A percentile compares a stretch with the other conserved stretches of the same genome.
phyloP scores from a whole-genome alignment of 805 yeast species.

The Cyberlindnera mississippiensis region DNA sequence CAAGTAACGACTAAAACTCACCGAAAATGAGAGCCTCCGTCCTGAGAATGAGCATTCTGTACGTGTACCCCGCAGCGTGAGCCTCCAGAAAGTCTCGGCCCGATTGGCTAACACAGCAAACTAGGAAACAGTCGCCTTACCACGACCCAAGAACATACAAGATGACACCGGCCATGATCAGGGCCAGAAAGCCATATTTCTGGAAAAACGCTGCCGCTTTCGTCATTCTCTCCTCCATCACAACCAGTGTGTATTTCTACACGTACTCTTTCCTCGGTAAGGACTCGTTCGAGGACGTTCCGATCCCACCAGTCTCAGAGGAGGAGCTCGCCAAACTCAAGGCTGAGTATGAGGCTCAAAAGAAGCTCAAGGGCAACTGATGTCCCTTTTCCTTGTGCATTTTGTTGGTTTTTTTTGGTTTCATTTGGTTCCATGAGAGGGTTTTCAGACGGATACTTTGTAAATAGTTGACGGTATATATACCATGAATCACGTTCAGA shows the following conservation, averaged over 20 bases:
- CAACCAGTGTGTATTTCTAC: conserved; percentile 60
- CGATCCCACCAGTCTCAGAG: conserved; percentile 87
- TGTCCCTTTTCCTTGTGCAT: background rate
- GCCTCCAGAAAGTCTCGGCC: no score
- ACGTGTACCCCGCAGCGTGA: conserved; percentile 1
- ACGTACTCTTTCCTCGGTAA: conserved; percentile 62
- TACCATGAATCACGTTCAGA: no score
- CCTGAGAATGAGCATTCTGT: conserved; percentile 5
- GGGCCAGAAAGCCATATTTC: conserved; percentile 87
- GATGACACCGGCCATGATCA: conserved; percentile 90
- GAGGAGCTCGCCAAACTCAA: conserved; percentile 69
- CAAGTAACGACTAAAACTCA: no score
- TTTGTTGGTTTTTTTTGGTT: background rate
- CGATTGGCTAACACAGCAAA: conserved; percentile 7
- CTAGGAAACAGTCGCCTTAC: conserved; percentile 38
- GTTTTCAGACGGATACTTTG: conserved; percentile 1
- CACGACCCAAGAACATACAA: conserved; percentile 68
- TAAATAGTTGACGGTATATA: conserved; percentile 7
- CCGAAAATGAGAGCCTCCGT: conserved; percentile 11
- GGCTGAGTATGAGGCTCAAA: conserved; percentile 59
- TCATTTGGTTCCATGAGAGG: background rate
- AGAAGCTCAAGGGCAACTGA: conserved; percentile 7
- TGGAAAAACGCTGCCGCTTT: conserved; percentile 69
- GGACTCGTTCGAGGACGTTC: conserved; percentile 89
- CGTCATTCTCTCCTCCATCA: conserved; percentile 53